A percentile compares a stretch with the other conserved stretches of the same genome.
These are phyloP conservation scores for Anthracocystis walkeri DNA, from an alignment of 1,284 basidiomycete species.

Conservation along the genomic window DNA sequence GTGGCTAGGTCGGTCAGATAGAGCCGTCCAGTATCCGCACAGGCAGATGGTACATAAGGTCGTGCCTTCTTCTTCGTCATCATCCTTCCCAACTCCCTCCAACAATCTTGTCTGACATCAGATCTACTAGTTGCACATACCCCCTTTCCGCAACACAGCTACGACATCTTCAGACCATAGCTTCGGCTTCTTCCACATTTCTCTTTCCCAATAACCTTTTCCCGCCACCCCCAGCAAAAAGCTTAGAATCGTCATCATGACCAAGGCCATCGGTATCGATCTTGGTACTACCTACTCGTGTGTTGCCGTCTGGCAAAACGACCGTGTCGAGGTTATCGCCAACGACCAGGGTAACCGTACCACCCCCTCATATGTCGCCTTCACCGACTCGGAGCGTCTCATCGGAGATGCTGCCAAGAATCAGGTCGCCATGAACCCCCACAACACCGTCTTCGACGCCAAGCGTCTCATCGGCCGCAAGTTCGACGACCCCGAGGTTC, in stretches of 20 bases:
- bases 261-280: conserved; percentile 92
- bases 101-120: conserved; percentile 23
- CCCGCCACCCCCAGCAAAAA: conserved; percentile 15
- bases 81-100: conserved; percentile 2
- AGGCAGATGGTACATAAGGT: conserved; percentile 36
- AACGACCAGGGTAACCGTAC: conserved; percentile 98
- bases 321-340: conserved; percentile 91
- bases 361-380: conserved; percentile 77
- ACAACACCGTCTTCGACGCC: conserved; percentile 80
- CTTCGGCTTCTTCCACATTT: conserved; percentile 11
- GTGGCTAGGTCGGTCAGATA: conserved; percentile 18
- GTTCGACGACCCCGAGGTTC: conserved; percentile 87
- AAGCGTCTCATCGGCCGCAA: conserved; percentile 91
- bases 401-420: conserved; percentile 95
- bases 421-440: conserved; percentile 78
- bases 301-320: conserved; percentile 93
- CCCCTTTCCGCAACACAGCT: conserved; percentile 27
- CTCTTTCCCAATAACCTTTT: neutral
- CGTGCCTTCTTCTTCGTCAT: neutral
- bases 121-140: conserved; percentile 47
- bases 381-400: conserved; percentile 85
- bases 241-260: conserved; percentile 49
- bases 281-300: conserved; percentile 80
- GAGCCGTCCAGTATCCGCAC: neutral
- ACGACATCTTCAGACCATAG: conserved; percentile 29